Conservation (phyloP, 352 stramenopile species). For the Phytophthora gonapodyides region DNA sequence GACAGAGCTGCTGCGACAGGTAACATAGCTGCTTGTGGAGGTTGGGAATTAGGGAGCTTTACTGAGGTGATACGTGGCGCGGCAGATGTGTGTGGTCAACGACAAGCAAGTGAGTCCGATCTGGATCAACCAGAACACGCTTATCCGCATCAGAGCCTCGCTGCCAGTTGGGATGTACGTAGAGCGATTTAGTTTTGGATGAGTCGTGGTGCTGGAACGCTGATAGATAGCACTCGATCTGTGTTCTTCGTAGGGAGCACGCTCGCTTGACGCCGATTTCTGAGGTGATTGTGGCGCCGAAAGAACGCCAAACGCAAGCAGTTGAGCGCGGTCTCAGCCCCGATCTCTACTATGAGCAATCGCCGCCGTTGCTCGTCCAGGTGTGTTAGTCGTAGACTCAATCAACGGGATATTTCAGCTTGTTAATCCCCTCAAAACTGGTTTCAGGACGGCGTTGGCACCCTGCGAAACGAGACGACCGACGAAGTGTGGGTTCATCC, state of each 20-base stretch:
- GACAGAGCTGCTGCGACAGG: constrained; percentile 82
- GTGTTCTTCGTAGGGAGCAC: constrained; percentile 47
- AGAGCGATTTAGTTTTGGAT: background rate
- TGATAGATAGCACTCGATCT: background rate
- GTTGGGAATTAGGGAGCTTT: background rate
- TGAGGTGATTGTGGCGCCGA: constrained; percentile 78
- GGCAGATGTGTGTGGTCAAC: constrained; percentile 87
- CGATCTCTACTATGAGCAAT: constrained; percentile 69
- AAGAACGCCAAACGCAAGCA: constrained; percentile 51
- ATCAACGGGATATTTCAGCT: background rate
- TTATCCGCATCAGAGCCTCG: constrained; percentile 68
- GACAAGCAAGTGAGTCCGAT: constrained; percentile 85
- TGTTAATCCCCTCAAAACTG: background rate
- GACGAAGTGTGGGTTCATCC: constrained; percentile 78
- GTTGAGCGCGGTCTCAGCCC: constrained; percentile 39
- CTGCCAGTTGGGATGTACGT: constrained; percentile 73
- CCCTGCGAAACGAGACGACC: constrained; percentile 32
- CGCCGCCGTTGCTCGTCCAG: constrained; percentile 55
- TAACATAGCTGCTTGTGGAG: constrained; percentile 24
- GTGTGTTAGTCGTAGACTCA: constrained; percentile 14
- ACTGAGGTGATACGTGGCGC: background rate
- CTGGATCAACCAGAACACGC: constrained; percentile 78
- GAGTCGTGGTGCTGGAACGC: background rate
- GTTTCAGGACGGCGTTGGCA: constrained; percentile 23
- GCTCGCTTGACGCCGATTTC: constrained; percentile 71